Conservation (phyloP, 768 basidiomycete species). For the Boletus reticulatus region DNA sequence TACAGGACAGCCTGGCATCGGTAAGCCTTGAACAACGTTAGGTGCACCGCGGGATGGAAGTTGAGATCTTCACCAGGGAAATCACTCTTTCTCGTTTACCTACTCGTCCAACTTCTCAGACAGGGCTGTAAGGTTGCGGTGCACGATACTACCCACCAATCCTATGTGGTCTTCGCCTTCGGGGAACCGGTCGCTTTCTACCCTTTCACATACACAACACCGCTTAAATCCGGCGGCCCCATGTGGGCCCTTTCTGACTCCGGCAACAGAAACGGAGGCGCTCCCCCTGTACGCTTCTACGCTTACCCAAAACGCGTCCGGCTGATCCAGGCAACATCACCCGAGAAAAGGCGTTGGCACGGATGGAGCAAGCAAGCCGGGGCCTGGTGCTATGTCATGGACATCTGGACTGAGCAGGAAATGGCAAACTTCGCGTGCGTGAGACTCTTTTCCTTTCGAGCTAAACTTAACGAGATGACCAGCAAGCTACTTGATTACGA, state of each 20-base stretch:
- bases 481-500: not conserved
- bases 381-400: not conserved
- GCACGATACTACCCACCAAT: not conserved
- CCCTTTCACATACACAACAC: rapidly evolving
- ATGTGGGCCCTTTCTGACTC: conserved; percentile 2
- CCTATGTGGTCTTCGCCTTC: too few species aligned
- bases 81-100: not conserved
- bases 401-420: conserved; percentile 3
- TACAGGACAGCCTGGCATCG: not conserved
- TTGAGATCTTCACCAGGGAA: not conserved
- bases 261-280: not conserved
- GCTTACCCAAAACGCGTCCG: not conserved
- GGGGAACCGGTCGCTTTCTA: not conserved
- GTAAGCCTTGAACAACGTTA: not conserved
- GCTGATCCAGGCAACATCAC: not conserved
- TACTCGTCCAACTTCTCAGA: not conserved
- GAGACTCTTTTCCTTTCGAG: not conserved
- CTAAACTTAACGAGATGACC: not conserved
- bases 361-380: not conserved
- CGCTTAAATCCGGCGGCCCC: not conserved
- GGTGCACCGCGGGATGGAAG: not conserved
- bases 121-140: not conserved
- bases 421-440: not conserved
- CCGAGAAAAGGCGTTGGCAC: not conserved
- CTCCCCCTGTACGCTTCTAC: not conserved